Evolutionary conservation across 768 basidiomycete species (phyloP).

Genomic region (Tricholoma furcatifolium): DNA sequence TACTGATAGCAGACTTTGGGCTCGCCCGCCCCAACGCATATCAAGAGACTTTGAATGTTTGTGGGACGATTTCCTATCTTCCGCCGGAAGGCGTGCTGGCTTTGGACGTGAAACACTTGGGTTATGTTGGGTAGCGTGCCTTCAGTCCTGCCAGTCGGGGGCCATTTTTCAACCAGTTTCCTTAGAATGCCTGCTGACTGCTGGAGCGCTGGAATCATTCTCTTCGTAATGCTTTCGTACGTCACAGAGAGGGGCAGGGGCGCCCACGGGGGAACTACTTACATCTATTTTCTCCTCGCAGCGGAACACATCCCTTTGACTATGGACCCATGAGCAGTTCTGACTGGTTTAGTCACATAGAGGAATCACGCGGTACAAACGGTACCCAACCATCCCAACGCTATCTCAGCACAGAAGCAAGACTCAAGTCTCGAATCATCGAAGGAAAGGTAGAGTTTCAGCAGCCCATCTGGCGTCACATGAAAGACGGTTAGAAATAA

Average conservation of each 20-base stretch:
- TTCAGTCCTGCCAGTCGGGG: not conserved
- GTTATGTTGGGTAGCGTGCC: constrained; percentile 51
- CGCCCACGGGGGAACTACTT: not conserved
- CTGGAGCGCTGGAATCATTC: constrained; percentile 82
- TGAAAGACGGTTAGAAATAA: constrained; percentile 54
- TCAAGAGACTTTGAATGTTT: constrained; percentile 83
- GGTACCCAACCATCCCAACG: constrained; percentile 38
- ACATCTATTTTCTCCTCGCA: constrained; percentile 21
- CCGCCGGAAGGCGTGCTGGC: constrained; percentile 85
- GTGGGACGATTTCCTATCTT: constrained; percentile 84
- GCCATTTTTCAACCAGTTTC: not conserved
- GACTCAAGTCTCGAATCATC: constrained; percentile 70
- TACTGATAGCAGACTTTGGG: constrained; percentile 86
- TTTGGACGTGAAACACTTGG: constrained; percentile 68
- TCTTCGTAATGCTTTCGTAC: constrained; percentile 84
- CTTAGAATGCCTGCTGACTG: constrained; percentile 85
- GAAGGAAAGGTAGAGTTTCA: constrained; percentile 58
- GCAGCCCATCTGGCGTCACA: constrained; percentile 49
- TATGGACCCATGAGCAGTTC: constrained; percentile 40
- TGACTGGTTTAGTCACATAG: constrained; percentile 34
- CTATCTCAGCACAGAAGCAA: constrained; percentile 50
- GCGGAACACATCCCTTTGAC: constrained; percentile 80
- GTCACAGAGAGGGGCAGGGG: constrained; percentile 34
- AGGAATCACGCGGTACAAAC: constrained; percentile 29
- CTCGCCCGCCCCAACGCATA: constrained; percentile 76